These are phyloP conservation scores for Prunus yedoensis DNA, from an alignment of 331 rosid genomes.

Conservation along the genomic window DNA sequence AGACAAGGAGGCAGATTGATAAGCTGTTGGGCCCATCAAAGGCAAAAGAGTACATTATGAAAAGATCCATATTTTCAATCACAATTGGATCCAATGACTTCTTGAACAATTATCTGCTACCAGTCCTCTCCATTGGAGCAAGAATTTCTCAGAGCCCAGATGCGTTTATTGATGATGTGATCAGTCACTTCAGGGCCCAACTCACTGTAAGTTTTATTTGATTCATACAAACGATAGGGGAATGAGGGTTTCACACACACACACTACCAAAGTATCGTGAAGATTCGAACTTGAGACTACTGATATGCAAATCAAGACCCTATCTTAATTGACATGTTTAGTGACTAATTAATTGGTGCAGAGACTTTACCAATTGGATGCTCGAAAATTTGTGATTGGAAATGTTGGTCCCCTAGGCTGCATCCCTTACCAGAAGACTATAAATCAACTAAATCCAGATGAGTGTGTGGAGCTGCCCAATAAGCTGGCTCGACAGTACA, in stretches of 20 bases:
- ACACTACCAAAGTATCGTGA: too few species aligned
- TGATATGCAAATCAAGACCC: too few species aligned
- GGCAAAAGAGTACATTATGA: conserved; percentile 58
- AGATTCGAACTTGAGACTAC: too few species aligned
- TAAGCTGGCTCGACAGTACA: conserved; percentile 73
- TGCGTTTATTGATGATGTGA: conserved; percentile 65
- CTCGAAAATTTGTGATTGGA: conserved; percentile 73
- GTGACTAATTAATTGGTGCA: conserved; percentile 20
- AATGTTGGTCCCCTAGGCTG: conserved; percentile 94
- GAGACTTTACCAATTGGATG: conserved; percentile 86
- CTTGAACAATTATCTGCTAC: conserved; percentile 85
- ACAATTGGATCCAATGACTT: conserved; percentile 90
- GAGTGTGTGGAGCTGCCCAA: conserved; percentile 92
- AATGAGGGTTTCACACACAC: too few species aligned
- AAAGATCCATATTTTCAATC: conserved; percentile 73
- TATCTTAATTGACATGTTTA: neutral
- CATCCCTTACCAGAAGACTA: conserved; percentile 85
- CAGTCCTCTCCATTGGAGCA: conserved; percentile 78
- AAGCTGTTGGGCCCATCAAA: conserved; percentile 58
- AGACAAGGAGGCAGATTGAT: conserved; percentile 70
- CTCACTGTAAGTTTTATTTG: conserved; percentile 49
- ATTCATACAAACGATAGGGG: neutral
- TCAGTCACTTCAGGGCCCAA: conserved; percentile 59
- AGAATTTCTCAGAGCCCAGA: conserved; percentile 77
- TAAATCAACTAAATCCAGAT: conserved; percentile 65